Evolutionary conservation across 176 grass and related monocot species (phyloP).

Genomic region (Themeda triandra): DNA sequence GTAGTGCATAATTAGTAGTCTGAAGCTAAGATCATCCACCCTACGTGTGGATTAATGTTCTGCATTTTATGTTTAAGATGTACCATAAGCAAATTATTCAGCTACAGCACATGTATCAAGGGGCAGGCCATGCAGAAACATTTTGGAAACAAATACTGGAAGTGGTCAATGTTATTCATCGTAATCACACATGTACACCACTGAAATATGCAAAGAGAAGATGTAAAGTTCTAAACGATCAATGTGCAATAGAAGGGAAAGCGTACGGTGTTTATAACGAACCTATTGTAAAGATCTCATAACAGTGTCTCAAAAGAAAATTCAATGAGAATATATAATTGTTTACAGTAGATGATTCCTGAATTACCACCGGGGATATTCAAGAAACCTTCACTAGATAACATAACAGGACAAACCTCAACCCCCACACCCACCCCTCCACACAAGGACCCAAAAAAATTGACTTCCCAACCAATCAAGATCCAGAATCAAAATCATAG

Average conservation of each 20-base stretch:
- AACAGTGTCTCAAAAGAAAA: background rate
- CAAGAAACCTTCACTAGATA: background rate
- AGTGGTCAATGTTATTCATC: background rate
- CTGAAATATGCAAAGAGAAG: background rate
- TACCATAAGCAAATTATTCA: background rate
- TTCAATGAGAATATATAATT: background rate
- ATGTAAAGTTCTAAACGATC: background rate
- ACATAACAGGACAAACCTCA: background rate
- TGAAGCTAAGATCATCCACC: background rate
- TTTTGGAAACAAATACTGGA: background rate
- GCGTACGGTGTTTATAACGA: background rate
- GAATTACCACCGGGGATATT: background rate
- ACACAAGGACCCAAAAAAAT: background rate
- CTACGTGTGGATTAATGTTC: background rate
- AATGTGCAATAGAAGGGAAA: background rate
- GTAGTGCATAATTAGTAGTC: background rate
- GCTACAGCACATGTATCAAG: background rate
- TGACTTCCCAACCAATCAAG: background rate
- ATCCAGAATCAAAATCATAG: background rate
- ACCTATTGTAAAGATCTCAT: background rate
- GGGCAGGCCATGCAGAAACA: background rate
- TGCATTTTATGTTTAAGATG: conserved; percentile 1
- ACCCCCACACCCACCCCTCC: background rate
- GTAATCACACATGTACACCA: background rate
- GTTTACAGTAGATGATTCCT: conserved; percentile 27